Conservation (phyloP, 352 stramenopile genomes). For the Pythium folliculosum region DNA sequence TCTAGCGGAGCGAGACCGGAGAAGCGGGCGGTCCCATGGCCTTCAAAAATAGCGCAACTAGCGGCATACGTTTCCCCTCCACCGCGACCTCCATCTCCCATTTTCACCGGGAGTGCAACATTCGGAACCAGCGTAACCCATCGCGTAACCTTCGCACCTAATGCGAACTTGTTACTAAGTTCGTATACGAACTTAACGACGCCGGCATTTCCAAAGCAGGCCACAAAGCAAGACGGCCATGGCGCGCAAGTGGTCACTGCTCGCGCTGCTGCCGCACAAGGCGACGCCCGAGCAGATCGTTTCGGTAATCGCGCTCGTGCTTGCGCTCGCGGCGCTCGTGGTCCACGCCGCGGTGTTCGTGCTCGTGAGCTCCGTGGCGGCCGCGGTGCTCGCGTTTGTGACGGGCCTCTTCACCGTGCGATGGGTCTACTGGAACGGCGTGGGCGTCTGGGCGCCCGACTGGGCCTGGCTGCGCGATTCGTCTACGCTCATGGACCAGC, state of each 20-base stretch:
- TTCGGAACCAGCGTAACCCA: no score
- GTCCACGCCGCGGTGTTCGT: constrained; percentile 25
- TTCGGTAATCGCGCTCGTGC: background rate
- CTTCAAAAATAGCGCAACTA: background rate
- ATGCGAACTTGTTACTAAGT: no score
- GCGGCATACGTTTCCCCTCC: background rate
- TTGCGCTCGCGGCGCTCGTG: constrained; percentile 23
- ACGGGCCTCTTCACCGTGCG: constrained; percentile 33
- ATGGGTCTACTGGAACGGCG: constrained; percentile 67
- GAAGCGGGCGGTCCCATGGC: background rate
- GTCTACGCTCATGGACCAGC: constrained; percentile 23
- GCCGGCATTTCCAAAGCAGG: no score
- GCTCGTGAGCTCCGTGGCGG: constrained; percentile 31
- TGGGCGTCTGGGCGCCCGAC: constrained; percentile 59
- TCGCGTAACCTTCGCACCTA: no score
- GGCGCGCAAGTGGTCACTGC: constrained; percentile 7
- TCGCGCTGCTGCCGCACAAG: constrained; percentile 47
- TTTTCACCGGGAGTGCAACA: background rate
- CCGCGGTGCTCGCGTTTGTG: constrained; percentile 20
- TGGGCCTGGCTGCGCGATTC: constrained; percentile 50
- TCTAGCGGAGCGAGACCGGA: background rate
- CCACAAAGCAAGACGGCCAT: background rate
- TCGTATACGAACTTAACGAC: no score
- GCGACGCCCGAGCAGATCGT: constrained; percentile 37
- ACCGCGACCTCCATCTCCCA: background rate